phyloP scores from a whole-genome alignment of 78 protist genomes.

The Dictyostelium citrinum region DNA sequence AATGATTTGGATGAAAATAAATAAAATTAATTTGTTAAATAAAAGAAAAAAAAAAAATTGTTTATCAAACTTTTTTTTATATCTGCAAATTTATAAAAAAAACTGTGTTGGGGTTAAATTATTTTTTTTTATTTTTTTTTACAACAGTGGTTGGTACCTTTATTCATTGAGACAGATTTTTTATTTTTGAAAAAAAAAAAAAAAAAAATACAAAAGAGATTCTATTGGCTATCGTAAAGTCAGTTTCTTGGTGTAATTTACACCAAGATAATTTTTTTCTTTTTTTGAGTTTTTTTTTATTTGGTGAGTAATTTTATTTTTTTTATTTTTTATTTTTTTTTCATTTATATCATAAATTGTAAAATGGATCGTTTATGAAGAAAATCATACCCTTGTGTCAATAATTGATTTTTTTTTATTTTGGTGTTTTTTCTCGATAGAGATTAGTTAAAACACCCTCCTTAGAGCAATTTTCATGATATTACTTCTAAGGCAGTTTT shows the following conservation, averaged over 20 bases:
- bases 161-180: not conserved
- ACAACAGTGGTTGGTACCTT: not conserved
- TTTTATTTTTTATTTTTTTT: not conserved
- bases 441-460: no score
- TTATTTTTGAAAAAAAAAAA: not conserved
- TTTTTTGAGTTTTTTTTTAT: not conserved
- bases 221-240: not conserved
- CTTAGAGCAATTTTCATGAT: no score
- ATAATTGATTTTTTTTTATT: not conserved
- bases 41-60: not conserved
- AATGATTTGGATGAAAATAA: not conserved
- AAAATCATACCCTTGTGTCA: not conserved
- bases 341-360: not conserved
- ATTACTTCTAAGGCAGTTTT: no score
- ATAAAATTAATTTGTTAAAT: not conserved
- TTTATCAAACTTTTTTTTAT: not conserved
- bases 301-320: not conserved
- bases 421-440: not conserved
- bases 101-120: not conserved
- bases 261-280: not conserved
- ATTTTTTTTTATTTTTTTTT: not conserved
- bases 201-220: not conserved
- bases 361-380: not conserved
- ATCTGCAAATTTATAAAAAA: not conserved
- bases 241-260: not conserved